Base-by-base conservation (phyloP, 2,329 filamentous ascomycete genomes). In the Rachicladosporium sp. region DNA sequence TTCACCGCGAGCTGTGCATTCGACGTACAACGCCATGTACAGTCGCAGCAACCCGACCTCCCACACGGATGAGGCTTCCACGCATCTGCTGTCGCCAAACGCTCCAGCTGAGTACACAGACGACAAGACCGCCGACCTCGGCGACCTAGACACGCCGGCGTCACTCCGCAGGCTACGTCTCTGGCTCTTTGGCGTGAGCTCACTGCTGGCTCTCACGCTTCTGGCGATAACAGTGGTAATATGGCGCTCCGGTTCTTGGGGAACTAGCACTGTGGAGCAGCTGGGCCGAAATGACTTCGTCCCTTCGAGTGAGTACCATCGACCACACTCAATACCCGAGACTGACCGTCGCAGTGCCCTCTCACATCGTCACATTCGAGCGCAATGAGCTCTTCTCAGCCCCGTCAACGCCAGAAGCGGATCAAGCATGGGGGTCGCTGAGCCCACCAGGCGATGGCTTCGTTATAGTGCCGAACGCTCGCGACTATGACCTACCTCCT, bases 391-490 rank as follows among this genome's bases (percentile, higher is more conserved):
- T 45, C 19, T 59, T 50, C 42, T 48, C 52, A 29, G 42, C 37
- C 9, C 36, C 46, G n/a, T 49, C 50, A 2, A 47, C 45, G 3
- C 44, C 42, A 6, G 43, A 53, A 19, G 45, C 48, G 10, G 54
- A 56, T 39, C 41, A 43, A 34, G 53, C 54, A 10, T 59, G 55
- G 55, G 41, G 36, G 9, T 41, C 42, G 5, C 38, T 57, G 23
- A 45, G 50, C 27, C 55, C 55, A 3, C 47, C 46, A 4, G 58
- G 56, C 23, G 50, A 58, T 36, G 58, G 58, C 35, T 60, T 59
- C 43, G 45, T 61, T 35, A 48, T 53, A 34, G 41, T 60, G 36
- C 19, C 45, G 33, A 46, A 56, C 31, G 41, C 39, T 5, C 29
- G 46, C 36, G 19, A 44, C 11, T 52, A 49, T 36, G 30, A 46